Base-by-base conservation (phyloP, 352 stramenopile genomes). In the Blastocystis sp. region DNA sequence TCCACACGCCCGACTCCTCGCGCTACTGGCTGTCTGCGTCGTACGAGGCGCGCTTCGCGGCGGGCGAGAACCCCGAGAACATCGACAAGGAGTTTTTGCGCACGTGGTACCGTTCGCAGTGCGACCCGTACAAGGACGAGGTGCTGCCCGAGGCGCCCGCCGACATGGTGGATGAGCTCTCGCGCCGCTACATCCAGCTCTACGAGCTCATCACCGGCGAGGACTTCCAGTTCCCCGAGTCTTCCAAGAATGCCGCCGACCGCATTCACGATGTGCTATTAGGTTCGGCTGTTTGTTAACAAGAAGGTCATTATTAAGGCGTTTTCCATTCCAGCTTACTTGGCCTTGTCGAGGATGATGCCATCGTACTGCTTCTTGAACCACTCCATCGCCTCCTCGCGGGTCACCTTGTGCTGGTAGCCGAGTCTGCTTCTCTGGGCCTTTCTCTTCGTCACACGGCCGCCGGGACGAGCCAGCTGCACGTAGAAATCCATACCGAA, bases 51-150 rank as follows among this genome's bases (percentile, higher is more conserved):
- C 74, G 89, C 63, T 60, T 92, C 89, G 93, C 89, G 9, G 90
- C 90, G 3, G 94, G 94, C 4, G 90, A 94, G 68, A 95, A 97
- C 71, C 97, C 97, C 14, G 96, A 98, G 87, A 98, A 98, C 91
- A 98, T 99, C 87, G 97, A 99, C 92, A 99, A 99, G 92, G 97
- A 99, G 91, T 99, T 99, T 89, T 90, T 99, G 64, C 92, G 97
- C 76, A 92, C 98, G 54, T 99, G 97, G 97, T 99, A 98, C 91
- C 92, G 93, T 71, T 92, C 98, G 48, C 93, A 97, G 91, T 99
- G 97, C 91, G 96, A 99, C 91, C 97, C 96, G 60, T 99, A 99
- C 93, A 97, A 98, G 10, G 95, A 98, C 90, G 92, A 91, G 19
- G 92, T 94, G 48, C 90, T 99, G 61, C 97, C 97, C 0, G 96